phyloP scores from a whole-genome alignment of 139 green algal genomes.

The Spirogloea muscicola region DNA sequence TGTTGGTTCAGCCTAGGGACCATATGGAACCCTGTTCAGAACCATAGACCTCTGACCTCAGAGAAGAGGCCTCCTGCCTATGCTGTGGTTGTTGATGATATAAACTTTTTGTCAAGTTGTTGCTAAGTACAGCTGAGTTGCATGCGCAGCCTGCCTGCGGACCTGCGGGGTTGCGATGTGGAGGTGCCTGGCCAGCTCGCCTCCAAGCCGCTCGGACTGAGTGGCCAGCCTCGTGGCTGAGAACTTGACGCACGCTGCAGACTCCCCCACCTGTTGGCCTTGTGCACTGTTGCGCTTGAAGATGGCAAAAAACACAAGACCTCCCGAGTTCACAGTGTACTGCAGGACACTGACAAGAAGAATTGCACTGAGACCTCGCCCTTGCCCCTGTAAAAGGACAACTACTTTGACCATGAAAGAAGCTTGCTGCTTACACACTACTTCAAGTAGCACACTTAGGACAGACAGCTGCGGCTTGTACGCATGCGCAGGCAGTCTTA shows the following conservation, averaged over 20 bases:
- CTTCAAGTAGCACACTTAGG: conserved; percentile 2
- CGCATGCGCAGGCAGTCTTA: background rate
- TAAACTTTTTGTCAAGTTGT: no score
- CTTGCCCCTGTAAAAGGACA: background rate
- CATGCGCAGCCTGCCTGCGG: no score
- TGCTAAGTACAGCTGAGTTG: no score
- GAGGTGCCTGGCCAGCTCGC: conserved; percentile 19
- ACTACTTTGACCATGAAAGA: background rate
- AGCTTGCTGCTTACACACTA: background rate
- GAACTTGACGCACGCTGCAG: conserved; percentile 26
- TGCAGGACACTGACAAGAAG: background rate
- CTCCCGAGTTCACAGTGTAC: conserved; percentile 28
- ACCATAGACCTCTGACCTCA: no score
- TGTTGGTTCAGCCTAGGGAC: no score
- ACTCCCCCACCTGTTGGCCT: background rate
- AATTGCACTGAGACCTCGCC: background rate
- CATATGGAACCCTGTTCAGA: no score
- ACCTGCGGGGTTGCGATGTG: conserved; percentile 26
- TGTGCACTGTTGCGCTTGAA: conserved; percentile 15
- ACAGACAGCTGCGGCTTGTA: background rate
- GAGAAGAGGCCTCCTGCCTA: no score
- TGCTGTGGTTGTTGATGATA: no score
- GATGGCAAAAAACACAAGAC: conserved; percentile 31
- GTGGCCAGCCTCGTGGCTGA: conserved; percentile 6
- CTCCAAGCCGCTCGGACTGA: conserved; percentile 17